Evolutionary conservation across 2,329 filamentous ascomycete species (phyloP), one percentile per base, ranked within the genome.

Genomic region (Calonectria fujianensis): DNA sequence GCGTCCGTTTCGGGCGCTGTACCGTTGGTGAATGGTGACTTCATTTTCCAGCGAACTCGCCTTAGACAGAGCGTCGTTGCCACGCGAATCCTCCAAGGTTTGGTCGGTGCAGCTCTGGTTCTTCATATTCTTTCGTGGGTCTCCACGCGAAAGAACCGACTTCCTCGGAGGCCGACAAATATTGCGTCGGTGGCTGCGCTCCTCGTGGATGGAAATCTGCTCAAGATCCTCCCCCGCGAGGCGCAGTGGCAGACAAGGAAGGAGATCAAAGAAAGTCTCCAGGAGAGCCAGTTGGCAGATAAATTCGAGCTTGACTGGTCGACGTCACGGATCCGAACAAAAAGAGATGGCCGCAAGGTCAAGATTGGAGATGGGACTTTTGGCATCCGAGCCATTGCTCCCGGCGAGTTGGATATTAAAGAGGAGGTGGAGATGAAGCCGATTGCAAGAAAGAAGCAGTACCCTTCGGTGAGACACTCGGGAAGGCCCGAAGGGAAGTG

Each of bases 141-240:
- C 2, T 78, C 80, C 3, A 79, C 80, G 10, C 80, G 78, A 4
- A 78, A 78, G 9, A 74, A 79, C 20, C 76, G 75, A 14, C 78
- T 85, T 16, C 84, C 85, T 20, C 79, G 82, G 1, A 76, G 80
- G 10, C 82, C 81, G 11, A 82, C 82, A 3, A 84, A 80, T 32
- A 84, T 86, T 65, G 85, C 85, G n/a, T 83, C 83, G n/a, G 73
- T 83, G 27, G 83, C 83, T 0, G 83, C 84, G 1, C 77, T 86
- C 31, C 79, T 86, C 3, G 84, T 81, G 1, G 85, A 85, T 32
- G 85, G 85, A 1, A 85, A 86, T 72, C 72, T 86, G 4, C 78
- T 85, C 45, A 76, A 54, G 41, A 70, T 77, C n/a, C 32, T 81
- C 7, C 80, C 80, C 0, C 78, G 76, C 8, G 79, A 71, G 2